Evolutionary conservation across 768 basidiomycete genomes (phyloP), one percentile per base, ranked within the genome.

Genomic region (Tylopilus felleus): DNA sequence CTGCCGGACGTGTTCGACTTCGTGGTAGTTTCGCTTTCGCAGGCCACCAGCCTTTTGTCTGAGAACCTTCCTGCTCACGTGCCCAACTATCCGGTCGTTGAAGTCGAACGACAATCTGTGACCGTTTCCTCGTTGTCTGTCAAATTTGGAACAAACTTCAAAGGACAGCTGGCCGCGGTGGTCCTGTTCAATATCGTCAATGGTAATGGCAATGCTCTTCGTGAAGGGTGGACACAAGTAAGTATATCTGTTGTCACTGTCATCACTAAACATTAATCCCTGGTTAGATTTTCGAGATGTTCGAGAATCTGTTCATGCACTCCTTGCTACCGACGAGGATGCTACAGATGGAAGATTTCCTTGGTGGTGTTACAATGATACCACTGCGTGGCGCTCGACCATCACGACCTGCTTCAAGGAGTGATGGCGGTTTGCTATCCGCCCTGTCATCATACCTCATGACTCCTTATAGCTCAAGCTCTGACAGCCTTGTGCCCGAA

Each of bases 151-250:
- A 93, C 88, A 38, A 94, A 94, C 67, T 90, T 98, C 76, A 89
- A 92, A 68, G 90, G 90, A 9, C 97, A 99, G 65, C 77, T 99
- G 22, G 96, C 97, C 33, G 94, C 96, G 14, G 96, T 99, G 23
- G 93, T 98, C 9, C 72, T 99, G 48, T 99, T 99, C 75, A 95
- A 95, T 58, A 96, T 98, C 46, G 92, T 97, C 16, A 98, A 98
- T 63, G 90, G 93, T 12, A 95, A 98, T 67, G 94, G 92, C 8
- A 89, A 93, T 59, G 90, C 93, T 10, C 80, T 99, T 47, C 82
- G 95, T 28, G 93, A 95, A 68, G 95, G 96, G 23, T 99, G 97
- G 97, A 85, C 83, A 5, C 89, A 92, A 76, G 90, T 92, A 58
- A 59, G 76, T 56, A 47, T 29, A 21, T 19, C 31, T 38, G 8